Evolutionary conservation across 2,329 filamentous ascomycete species (phyloP).

Genomic region (Cladosporium velox): DNA sequence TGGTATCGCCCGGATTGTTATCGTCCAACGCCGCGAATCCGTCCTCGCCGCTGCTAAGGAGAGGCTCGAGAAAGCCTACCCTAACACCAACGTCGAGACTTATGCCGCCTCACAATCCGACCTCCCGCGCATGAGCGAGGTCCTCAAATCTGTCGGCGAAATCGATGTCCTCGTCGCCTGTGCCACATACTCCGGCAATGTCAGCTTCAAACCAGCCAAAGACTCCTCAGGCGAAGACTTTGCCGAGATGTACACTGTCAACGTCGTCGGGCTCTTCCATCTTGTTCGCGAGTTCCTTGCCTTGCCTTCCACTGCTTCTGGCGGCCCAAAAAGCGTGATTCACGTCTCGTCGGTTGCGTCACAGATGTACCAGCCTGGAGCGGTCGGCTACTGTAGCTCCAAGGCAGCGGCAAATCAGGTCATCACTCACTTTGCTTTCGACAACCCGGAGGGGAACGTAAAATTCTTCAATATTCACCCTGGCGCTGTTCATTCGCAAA

Average conservation of each 20-base stretch:
- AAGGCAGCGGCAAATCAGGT: conserved; percentile 11
- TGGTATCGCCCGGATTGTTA: conserved; percentile 26
- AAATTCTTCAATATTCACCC: conserved; percentile 9
- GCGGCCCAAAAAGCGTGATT: conserved; percentile 34
- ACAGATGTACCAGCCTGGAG: conserved; percentile 31
- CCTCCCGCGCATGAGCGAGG: conserved; percentile 31
- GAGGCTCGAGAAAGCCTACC: conserved; percentile 38
- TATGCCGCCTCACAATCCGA: conserved; percentile 34
- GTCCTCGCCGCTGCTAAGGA: conserved; percentile 42
- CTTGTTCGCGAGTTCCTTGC: conserved; percentile 42
- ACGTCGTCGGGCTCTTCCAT: conserved; percentile 40
- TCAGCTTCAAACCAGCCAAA: conserved; percentile 33
- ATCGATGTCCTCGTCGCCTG: conserved; percentile 47
- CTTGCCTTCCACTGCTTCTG: conserved; percentile 35
- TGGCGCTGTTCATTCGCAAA: conserved; percentile 1
- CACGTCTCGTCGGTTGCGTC: conserved; percentile 40
- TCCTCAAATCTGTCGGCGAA: conserved; percentile 35
- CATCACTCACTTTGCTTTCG: conserved; percentile 10
- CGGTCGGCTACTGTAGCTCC: conserved; percentile 4
- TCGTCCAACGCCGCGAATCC: conserved; percentile 30
- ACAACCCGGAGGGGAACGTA: not conserved
- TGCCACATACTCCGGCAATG: conserved; percentile 40
- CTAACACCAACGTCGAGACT: conserved; percentile 37
- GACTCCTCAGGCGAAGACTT: conserved; percentile 38
- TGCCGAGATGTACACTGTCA: conserved; percentile 36